Base-by-base conservation (phyloP, 768 basidiomycete genomes). In the Auricularia cornea region DNA sequence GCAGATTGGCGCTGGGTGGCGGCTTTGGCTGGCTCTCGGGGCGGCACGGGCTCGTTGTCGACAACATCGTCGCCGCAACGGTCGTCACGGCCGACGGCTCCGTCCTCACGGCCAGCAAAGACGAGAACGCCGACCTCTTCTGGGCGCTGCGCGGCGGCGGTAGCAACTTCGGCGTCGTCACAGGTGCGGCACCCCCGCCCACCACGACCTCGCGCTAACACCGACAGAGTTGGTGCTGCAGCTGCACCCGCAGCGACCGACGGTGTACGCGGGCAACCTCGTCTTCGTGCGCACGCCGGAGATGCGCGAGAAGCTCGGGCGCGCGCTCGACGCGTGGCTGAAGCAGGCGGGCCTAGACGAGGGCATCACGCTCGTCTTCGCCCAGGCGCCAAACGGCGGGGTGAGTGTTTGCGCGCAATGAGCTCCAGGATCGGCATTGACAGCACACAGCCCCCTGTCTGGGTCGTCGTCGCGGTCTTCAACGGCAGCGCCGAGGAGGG, bases 231-330 rank as follows among this genome's bases (percentile, higher is more conserved):
- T 57, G 11, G 54, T 72, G 29, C 29, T 59, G 61, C 64, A 33
- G 28, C 29, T 29, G 72, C 73, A 33, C 76, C 75, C 28, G 71
- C 74, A 14, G 70, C 72, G 56, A 76, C 78, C 11, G 76, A 80
- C 28, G 86, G 71, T 70, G 83, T 87, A 26, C 30, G 28, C 28
- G 8, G 28, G 54, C 16, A 16, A 28, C 26, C 10, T 57, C 54
- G 28, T 57, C 54, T 57, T 28, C 1, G 10, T 0, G 6, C 26
- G 54, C 28, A 29, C 23, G 10, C 54, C 28, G 11, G 54, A 57
- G 20, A 6, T 30, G 54, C 54, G 10, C 44, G 44, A 18, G 10
- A 12, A 12, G 12, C 3, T 48, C 6, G 11, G 23, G 20, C 10
- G 20, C 20, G 44, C 44, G 12, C 16, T 48, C 11, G 20, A 12